Evolutionary conservation across 805 yeast genomes (phyloP).

Genomic region (Starmera quercuum): DNA sequence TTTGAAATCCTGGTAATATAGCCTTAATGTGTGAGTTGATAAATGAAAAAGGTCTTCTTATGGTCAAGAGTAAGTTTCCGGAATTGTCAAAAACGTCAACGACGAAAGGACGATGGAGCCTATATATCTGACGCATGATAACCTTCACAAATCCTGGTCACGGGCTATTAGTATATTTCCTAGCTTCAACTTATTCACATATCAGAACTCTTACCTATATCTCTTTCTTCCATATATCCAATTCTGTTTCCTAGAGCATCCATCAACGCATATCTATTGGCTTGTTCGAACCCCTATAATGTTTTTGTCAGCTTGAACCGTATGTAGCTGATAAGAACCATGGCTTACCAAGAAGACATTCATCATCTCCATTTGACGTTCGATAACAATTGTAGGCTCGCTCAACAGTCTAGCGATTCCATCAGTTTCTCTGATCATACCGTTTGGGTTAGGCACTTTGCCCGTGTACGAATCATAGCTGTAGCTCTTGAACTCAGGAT

Average conservation of each 20-base stretch:
- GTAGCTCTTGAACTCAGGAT: no score
- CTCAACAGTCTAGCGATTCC: conserved; percentile 54
- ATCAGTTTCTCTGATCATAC: conserved; percentile 47
- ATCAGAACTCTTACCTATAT: conserved; percentile 40
- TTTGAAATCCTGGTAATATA: conserved; percentile 46
- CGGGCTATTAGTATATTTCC: no score
- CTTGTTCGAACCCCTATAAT: conserved; percentile 80
- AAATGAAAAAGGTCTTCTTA: conserved; percentile 77
- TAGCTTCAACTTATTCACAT: background rate
- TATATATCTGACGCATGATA: conserved; percentile 74
- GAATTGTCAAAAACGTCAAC: conserved; percentile 62
- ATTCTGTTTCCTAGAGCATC: conserved; percentile 65
- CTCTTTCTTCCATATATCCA: conserved; percentile 81
- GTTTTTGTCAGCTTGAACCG: no score
- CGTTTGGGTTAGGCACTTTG: conserved; percentile 33
- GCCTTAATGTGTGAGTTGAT: conserved; percentile 85
- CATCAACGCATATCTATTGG: conserved; percentile 69
- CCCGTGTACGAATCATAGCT: conserved; percentile 2
- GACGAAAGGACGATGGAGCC: conserved; percentile 79
- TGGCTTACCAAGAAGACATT: conserved; percentile 47
- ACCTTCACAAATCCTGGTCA: conserved; percentile 36
- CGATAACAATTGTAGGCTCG: conserved; percentile 82
- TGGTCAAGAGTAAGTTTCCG: conserved; percentile 55
- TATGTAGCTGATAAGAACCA: background rate
- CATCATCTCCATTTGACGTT: conserved; percentile 83